Conservation (phyloP, 2,329 filamentous ascomycete genomes). For the Metarhizium humberi region DNA sequence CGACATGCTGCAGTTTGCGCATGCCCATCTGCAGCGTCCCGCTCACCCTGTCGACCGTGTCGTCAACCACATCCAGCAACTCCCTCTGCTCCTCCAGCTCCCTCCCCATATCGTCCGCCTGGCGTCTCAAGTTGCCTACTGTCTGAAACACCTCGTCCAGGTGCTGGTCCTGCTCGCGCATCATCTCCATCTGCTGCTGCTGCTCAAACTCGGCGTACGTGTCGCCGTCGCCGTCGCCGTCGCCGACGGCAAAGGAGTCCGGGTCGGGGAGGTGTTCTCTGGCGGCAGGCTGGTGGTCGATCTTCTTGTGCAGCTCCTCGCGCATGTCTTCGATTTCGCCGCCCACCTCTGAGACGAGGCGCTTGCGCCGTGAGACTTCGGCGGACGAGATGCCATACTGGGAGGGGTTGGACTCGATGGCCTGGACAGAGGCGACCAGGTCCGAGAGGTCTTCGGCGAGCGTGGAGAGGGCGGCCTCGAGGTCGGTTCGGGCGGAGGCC, state of each 20-base stretch:
- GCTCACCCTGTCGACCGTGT: slow-evolving; percentile 76
- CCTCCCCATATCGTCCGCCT: slow-evolving; percentile 92
- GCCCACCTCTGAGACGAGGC: slow-evolving; percentile 81
- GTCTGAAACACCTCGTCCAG: slow-evolving; percentile 89
- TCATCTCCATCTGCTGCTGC: slow-evolving; percentile 81
- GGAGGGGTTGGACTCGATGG: slow-evolving; percentile 79
- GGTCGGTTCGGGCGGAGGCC: slow-evolving; percentile 62
- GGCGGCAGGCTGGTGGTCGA: slow-evolving; percentile 25
- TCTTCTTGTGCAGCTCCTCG: slow-evolving; percentile 61
- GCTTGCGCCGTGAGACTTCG: slow-evolving; percentile 72
- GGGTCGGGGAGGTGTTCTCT: slow-evolving; percentile 41
- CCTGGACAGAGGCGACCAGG: slow-evolving; percentile 76
- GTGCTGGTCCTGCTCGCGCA: slow-evolving; percentile 90
- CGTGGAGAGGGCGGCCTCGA: slow-evolving; percentile 54
- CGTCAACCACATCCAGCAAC: slow-evolving; percentile 80
- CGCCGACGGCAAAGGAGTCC: slow-evolving; percentile 47
- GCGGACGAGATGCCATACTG: slow-evolving; percentile 76
- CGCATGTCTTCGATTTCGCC: slow-evolving; percentile 85
- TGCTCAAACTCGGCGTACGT: slow-evolving; percentile 80
- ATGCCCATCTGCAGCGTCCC: slow-evolving; percentile 78
- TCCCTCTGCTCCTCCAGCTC: slow-evolving; percentile 92
- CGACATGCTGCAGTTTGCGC: slow-evolving; percentile 75
- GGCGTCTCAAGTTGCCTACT: slow-evolving; percentile 79
- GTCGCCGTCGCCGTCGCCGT: slow-evolving; percentile 36
- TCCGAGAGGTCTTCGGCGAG: slow-evolving; percentile 81